Evolutionary conservation across 257 asterid species (phyloP), one percentile per base, ranked within the genome.

Genomic region (Eustoma russellianum): DNA sequence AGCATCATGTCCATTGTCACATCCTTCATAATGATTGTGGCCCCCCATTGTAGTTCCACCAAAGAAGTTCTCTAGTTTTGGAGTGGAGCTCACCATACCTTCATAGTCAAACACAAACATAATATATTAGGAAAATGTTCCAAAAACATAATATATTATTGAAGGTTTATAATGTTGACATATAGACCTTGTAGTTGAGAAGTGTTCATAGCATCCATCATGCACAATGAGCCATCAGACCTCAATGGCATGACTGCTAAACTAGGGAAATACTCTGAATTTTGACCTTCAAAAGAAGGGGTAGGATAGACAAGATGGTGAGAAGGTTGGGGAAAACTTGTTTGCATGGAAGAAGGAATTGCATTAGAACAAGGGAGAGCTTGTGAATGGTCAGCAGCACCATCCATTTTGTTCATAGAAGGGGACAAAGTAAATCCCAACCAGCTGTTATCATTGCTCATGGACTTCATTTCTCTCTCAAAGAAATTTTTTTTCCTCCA

Each of bases 201-300:
- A 53, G 90, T 67, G 76, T 76, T 80, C 74, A 86, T 74, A 10
- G 84, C 89, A 55, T 91, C 95, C 92, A 85, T 77, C 11, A 85
- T 66, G 77, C 95, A 91, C 62, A 84, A 55, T 0, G 98, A 91
- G 48, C 97, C 94, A 77, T 91, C 98, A 55, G 98, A 82, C 63
- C 75, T 91, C 16, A 91, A 76, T 5, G 98, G 98, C 98, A 91
- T 91, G 9, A 76, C 78, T 12, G 85, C 62, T n/a, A 77, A 69
- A 59, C 77, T 67, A 24, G 95, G 78, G 16, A 73, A 75, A 2
- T 64, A 77, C 19, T 64, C 82, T 35, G 73, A 77, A 57, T 69
- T 74, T 33, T 76, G 83, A 28, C 76, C 79, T 45, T 77, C 88
- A 53, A 78, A 82, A 77, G 67, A 80, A 63, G 78, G 63, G 0